Evolutionary conservation across 1,284 basidiomycete genomes (phyloP).

Genomic region (Ustilago nuda): DNA sequence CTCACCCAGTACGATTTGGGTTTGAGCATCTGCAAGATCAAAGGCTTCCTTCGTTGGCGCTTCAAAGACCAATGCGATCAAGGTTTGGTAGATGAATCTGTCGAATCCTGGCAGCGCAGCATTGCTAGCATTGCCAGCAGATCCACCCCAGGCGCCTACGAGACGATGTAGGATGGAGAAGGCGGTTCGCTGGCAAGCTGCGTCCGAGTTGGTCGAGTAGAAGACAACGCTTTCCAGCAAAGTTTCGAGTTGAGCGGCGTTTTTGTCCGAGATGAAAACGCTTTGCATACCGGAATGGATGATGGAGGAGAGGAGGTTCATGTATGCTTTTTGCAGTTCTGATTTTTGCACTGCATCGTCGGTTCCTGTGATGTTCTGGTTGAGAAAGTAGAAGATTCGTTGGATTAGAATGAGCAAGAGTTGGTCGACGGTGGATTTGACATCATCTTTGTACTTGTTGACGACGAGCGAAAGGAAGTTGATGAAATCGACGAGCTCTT

Average conservation of each 20-base stretch:
- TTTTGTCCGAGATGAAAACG: conserved; percentile 87
- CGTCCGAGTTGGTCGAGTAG: conserved; percentile 70
- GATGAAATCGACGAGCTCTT: conserved; percentile 94
- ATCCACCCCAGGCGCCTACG: conserved; percentile 81
- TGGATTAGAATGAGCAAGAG: conserved; percentile 86
- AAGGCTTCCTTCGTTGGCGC: conserved; percentile 83
- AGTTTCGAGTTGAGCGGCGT: conserved; percentile 82
- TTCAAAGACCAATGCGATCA: conserved; percentile 85
- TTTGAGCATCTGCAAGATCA: conserved; percentile 87
- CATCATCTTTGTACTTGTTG: conserved; percentile 88
- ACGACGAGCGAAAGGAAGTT: conserved; percentile 91
- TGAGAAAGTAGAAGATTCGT: conserved; percentile 84
- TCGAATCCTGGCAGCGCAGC: conserved; percentile 86
- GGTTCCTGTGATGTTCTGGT: conserved; percentile 86
- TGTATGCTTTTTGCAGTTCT: conserved; percentile 92
- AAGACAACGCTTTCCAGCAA: conserved; percentile 76
- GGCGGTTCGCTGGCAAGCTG: conserved; percentile 79
- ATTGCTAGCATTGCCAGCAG: conserved; percentile 38
- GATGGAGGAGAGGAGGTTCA: conserved; percentile 83
- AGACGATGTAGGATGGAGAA: conserved; percentile 80
- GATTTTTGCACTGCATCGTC: conserved; percentile 86
- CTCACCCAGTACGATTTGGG: conserved; percentile 53
- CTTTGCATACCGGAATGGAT: conserved; percentile 81
- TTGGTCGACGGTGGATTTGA: conserved; percentile 88
- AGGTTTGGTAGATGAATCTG: conserved; percentile 87